Conservation (phyloP, 2,329 filamentous ascomycete species). For the Stagonosporopsis vannaccii region DNA sequence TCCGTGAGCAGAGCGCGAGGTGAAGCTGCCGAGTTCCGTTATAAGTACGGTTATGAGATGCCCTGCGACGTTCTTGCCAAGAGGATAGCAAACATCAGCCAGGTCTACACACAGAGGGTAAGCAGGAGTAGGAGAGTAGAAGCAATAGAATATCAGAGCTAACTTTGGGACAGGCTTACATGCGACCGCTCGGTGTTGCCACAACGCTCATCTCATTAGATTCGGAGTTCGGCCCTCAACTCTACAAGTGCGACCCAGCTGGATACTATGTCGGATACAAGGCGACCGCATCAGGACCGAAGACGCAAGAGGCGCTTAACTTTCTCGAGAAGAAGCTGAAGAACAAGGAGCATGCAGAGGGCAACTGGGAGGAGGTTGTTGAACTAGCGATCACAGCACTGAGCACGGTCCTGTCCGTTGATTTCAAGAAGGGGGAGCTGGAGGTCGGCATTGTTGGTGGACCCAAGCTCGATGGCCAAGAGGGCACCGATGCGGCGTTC, state of each 20-base stretch:
- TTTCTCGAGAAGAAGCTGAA: conserved; percentile 99
- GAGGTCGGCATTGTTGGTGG: conserved; percentile 97
- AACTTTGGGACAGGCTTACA: conserved; percentile 75
- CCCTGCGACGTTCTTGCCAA: conserved; percentile 96
- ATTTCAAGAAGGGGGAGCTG: conserved; percentile 99
- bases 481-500: conserved; percentile 81
- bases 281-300: conserved; percentile 93
- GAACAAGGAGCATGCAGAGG: conserved; percentile 94
- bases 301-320: conserved; percentile 98
- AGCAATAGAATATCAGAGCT: conserved; percentile 28
- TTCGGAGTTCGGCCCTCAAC: conserved; percentile 87
- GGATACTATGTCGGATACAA: conserved; percentile 99
- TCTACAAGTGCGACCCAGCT: conserved; percentile 98
- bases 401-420: conserved; percentile 95
- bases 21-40: conserved; percentile 96
- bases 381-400: conserved; percentile 95
- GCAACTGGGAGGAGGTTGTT: conserved; percentile 95
- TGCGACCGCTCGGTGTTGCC: conserved; percentile 95
- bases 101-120: conserved; percentile 98
- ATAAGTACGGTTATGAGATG: conserved; percentile 99
- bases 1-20: conserved; percentile 91
- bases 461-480: conserved; percentile 79
- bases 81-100: conserved; percentile 97
- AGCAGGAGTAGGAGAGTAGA: conserved; percentile 35
- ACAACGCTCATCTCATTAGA: conserved; percentile 95